These are phyloP conservation scores for Diaporthe capsici DNA, from an alignment of 2,329 filamentous ascomycete species.

Conservation along the genomic window DNA sequence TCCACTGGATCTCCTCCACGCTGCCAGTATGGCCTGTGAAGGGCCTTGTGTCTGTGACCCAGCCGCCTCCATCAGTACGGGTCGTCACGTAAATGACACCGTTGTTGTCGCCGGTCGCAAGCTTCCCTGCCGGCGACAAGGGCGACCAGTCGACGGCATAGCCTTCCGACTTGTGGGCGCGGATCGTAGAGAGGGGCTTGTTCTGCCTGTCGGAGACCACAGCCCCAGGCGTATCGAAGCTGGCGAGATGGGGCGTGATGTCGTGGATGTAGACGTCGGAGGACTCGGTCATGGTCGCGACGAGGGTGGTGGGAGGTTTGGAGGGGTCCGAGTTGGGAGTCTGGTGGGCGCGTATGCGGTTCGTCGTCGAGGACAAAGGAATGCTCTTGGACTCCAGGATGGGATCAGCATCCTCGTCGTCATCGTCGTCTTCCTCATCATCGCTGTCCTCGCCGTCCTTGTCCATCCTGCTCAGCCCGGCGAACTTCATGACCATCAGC, in stretches of 20 bases:
- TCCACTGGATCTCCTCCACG: slow-evolving; percentile 98
- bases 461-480: slow-evolving; percentile 90
- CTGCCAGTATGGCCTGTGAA: slow-evolving; percentile 88
- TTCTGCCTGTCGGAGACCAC: slow-evolving; percentile 85
- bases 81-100: slow-evolving; percentile 92
- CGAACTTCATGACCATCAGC: slow-evolving; percentile 96
- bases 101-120: slow-evolving; percentile 92
- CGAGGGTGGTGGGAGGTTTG: slow-evolving; percentile 83
- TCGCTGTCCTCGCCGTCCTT: slow-evolving; percentile 76
- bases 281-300: slow-evolving; percentile 93
- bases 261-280: slow-evolving; percentile 93
- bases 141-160: slow-evolving; percentile 99
- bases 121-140: slow-evolving; percentile 82
- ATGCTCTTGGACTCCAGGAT: slow-evolving; percentile 95
- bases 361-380: slow-evolving; percentile 88
- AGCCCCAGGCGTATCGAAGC: slow-evolving; percentile 91
- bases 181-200: slow-evolving; percentile 88
- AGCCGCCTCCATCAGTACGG: slow-evolving; percentile 87
- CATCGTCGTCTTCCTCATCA: slow-evolving; percentile 78
- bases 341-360: slow-evolving; percentile 92
- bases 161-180: slow-evolving; percentile 92
- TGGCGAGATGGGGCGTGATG: slow-evolving; percentile 87
- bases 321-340: slow-evolving; percentile 79
- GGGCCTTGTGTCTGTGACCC: slow-evolving; percentile 86
- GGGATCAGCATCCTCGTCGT: slow-evolving; percentile 85